Evolutionary conservation across 225 moss, liverwort and hornwort genomes (phyloP).

Genomic region (Bryum argenteum): DNA sequence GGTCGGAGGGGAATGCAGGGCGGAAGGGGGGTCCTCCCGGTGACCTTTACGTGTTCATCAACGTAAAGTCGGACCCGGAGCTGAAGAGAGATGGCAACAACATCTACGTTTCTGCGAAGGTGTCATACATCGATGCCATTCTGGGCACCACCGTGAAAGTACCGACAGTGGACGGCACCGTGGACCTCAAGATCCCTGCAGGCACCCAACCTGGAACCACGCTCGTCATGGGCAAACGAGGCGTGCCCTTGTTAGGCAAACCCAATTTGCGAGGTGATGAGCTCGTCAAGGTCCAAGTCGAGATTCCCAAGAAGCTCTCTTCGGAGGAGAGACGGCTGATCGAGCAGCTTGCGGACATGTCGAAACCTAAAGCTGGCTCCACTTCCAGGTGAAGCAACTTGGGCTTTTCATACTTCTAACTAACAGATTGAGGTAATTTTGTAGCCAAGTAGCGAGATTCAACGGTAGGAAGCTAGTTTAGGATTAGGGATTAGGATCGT

Average conservation of each 20-base stretch:
- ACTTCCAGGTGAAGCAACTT: conserved; percentile 43
- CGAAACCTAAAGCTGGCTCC: conserved; percentile 72
- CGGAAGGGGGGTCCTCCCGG: conserved; percentile 90
- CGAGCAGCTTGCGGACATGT: conserved; percentile 87
- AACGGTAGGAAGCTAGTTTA: conserved; percentile 18
- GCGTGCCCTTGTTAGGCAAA: conserved; percentile 85
- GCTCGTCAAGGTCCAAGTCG: conserved; percentile 82
- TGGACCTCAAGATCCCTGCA: conserved; percentile 88
- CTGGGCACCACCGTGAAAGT: conserved; percentile 93
- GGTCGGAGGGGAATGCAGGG: conserved; percentile 96
- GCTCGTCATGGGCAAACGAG: conserved; percentile 87
- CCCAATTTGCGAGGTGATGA: conserved; percentile 90
- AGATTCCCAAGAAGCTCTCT: conserved; percentile 88
- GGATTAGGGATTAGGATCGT: not conserved
- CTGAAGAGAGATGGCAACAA: conserved; percentile 96
- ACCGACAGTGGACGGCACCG: conserved; percentile 86
- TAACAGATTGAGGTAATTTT: conserved; percentile 37
- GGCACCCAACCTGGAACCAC: conserved; percentile 97
- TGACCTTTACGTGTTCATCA: conserved; percentile 93
- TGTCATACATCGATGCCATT: conserved; percentile 93
- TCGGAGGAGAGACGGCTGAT: conserved; percentile 82
- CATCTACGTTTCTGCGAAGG: conserved; percentile 77
- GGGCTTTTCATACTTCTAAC: conserved; percentile 1
- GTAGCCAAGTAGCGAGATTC: conserved; percentile 30
- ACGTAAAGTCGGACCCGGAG: conserved; percentile 80